Evolutionary conservation across 345 rosid species (phyloP), one percentile per base, ranked within the genome.

Genomic region (Pistacia integerrima): DNA sequence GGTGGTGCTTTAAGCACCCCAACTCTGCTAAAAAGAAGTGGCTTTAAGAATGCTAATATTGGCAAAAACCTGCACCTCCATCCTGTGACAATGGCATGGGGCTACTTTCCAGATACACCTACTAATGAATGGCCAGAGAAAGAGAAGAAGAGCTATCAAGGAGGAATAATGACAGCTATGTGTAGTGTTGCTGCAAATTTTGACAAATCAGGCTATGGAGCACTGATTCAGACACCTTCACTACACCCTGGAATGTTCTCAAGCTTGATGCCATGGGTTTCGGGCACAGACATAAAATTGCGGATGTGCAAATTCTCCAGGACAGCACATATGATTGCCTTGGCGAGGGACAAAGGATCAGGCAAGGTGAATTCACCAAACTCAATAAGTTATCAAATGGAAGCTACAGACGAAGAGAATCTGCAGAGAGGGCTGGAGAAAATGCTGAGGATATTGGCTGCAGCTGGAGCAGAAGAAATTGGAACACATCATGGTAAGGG

Each of bases 41-140:
- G 97, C 25, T 77, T 94, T 48, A 85, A 72, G 85, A 94, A 89
- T 66, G 52, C 77, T 0, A 87, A 87, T 83, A 92, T 94, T 17
- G 97, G 97, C 11, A 89, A 77, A 61, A 85, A 92, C 73, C 72
- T 94, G 74, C 92, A 84, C 79, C 86, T 92, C 72, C 98, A 94
- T 77, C 96, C 97, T 0, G 97, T 92, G 57, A 78, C 92, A 49
- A 92, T 94, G 96, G 92, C 91, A 10, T 94, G 98, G 97, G 98
- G 97, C 44, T 87, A 89, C 74, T 92, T 92, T 60, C 95, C 93
- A 0, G 89, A 84, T n/a, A 4, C 66, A 0, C 25, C 51, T 36
- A 3, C 58, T 1, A 76, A 67, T 9, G 77, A 28, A 55, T 90
- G 89, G 88, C 89, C 87, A 0, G 92, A 82, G 75, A 76, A 74